These are phyloP conservation scores for Dalechampia spathulata DNA, from an alignment of 441 rosid genomes.

Conservation along the genomic window DNA sequence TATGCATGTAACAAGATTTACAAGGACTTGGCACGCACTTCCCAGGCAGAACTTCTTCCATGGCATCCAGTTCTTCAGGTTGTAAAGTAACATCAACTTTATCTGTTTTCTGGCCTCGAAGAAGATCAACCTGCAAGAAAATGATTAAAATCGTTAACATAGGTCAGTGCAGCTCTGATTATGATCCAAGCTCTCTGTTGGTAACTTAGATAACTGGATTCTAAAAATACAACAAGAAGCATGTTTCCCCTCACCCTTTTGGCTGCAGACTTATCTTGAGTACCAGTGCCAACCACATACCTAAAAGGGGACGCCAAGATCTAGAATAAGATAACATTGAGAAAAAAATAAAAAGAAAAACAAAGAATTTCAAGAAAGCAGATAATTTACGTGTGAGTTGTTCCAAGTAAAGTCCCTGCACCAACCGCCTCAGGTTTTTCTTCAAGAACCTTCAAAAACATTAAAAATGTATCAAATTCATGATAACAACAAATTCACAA, in stretches of 20 bases:
- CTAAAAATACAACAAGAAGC: neutral
- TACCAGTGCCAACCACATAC: conserved; percentile 63
- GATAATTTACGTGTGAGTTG: conserved; percentile 65
- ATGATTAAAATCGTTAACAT: neutral
- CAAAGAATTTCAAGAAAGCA: neutral
- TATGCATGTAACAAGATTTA: too few species aligned
- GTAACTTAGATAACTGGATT: too few species aligned
- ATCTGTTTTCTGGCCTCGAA: conserved; percentile 89
- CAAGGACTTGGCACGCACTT: conserved; percentile 50
- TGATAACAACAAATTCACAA: neutral
- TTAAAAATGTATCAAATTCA: neutral
- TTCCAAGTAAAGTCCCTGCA: conserved; percentile 88
- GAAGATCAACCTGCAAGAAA: conserved; percentile 64
- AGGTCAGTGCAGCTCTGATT: neutral
- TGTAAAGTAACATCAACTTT: conserved; percentile 78
- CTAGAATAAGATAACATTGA: neutral
- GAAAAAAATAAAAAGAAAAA: neutral
- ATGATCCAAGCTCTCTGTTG: too few species aligned
- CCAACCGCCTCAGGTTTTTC: conserved; percentile 81
- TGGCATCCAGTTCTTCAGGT: conserved; percentile 88
- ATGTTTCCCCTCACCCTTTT: conserved; percentile 69
- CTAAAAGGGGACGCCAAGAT: conserved; percentile 26
- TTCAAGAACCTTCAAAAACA: conserved; percentile 61
- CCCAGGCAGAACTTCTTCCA: conserved; percentile 90
- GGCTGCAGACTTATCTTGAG: conserved; percentile 81